These are phyloP conservation scores for Wilhelminamyces savonicus DNA, from an alignment of 805 yeast species.

Conservation along the genomic window DNA sequence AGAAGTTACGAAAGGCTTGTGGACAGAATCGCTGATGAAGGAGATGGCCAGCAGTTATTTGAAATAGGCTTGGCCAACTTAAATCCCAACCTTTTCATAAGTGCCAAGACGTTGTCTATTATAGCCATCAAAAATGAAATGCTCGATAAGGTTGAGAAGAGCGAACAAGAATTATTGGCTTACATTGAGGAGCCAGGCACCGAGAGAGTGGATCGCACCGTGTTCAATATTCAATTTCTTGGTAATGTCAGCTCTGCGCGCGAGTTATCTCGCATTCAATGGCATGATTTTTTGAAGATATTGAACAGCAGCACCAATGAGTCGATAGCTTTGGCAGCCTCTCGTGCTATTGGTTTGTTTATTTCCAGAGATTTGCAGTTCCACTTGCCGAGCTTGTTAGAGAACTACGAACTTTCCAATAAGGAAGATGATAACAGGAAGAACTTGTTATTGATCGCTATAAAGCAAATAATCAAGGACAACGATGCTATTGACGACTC, in stretches of 20 bases:
- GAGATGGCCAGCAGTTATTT: constrained; percentile 3
- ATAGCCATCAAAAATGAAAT: constrained; percentile 16
- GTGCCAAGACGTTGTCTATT: constrained; percentile 26
- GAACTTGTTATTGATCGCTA: constrained; percentile 11
- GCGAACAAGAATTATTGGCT: constrained; percentile 23
- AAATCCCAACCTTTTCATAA: constrained; percentile 13
- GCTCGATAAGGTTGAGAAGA: constrained; percentile 5
- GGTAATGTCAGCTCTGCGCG: constrained; percentile 52
- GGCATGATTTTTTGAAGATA: too few relatives aligned
- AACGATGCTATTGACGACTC: too few relatives aligned
- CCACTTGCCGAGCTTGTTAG: too few relatives aligned
- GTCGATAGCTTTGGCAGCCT: constrained; percentile 37
- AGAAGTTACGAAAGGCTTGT: constrained; percentile 10
- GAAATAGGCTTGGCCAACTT: constrained; percentile 5
- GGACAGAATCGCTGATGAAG: constrained; percentile 3
- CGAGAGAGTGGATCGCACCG: constrained; percentile 16
- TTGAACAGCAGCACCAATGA: too few relatives aligned
- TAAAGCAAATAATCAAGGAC: constrained; percentile 14
- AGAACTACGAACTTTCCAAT: constrained; percentile 4
- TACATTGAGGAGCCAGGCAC: constrained; percentile 28
- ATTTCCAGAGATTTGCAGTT: constrained; percentile 11
- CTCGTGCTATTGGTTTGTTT: constrained; percentile 48
- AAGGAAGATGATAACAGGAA: constrained; percentile 4
- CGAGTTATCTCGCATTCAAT: too few relatives aligned
- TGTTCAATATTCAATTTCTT: constrained; percentile 38